Conservation (phyloP, 768 basidiomycete genomes). For the Phylloporus rhodoxanthus region DNA sequence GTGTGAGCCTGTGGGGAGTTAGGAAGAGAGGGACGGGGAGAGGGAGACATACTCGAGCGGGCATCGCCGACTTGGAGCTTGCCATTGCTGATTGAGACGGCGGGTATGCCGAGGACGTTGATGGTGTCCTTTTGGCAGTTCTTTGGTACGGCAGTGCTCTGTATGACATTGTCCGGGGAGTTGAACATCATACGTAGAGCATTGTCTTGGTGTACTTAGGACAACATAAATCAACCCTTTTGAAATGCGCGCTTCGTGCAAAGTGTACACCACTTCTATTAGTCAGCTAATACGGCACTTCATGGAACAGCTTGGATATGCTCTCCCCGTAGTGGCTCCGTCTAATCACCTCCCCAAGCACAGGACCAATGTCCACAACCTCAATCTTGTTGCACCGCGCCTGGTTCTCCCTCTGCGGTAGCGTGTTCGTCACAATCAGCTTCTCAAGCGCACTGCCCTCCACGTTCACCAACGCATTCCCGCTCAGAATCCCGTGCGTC, state of each 20-base stretch:
- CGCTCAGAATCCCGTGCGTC: slow-evolving; percentile 93
- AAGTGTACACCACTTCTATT: slow-evolving; percentile 1
- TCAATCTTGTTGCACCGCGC: slow-evolving; percentile 72
- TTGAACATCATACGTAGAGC: slow-evolving; percentile 32
- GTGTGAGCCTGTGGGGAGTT: slow-evolving; percentile 54
- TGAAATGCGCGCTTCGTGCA: background rate
- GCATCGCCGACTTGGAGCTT: slow-evolving; percentile 69
- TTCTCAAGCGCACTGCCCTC: slow-evolving; percentile 76
- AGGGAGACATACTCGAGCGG: slow-evolving; percentile 53
- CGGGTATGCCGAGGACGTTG: slow-evolving; percentile 66
- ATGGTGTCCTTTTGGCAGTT: slow-evolving; percentile 49
- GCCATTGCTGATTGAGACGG: slow-evolving; percentile 66
- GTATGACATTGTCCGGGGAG: slow-evolving; percentile 28
- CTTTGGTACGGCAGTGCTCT: slow-evolving; percentile 22
- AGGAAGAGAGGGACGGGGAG: background rate
- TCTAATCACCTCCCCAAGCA: slow-evolving; percentile 93
- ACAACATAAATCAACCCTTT: slow-evolving; percentile 9
- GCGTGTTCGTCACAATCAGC: slow-evolving; percentile 96
- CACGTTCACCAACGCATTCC: slow-evolving; percentile 74
- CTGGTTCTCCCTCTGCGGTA: slow-evolving; percentile 81
- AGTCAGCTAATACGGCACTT: slow-evolving; percentile 71
- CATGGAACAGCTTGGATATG: slow-evolving; percentile 82
- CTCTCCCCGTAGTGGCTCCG: slow-evolving; percentile 97
- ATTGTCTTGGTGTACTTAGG: slow-evolving; percentile 27
- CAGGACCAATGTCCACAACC: slow-evolving; percentile 90